phyloP scores from a whole-genome alignment of 805 yeast species.

The Starmerella powellii region DNA sequence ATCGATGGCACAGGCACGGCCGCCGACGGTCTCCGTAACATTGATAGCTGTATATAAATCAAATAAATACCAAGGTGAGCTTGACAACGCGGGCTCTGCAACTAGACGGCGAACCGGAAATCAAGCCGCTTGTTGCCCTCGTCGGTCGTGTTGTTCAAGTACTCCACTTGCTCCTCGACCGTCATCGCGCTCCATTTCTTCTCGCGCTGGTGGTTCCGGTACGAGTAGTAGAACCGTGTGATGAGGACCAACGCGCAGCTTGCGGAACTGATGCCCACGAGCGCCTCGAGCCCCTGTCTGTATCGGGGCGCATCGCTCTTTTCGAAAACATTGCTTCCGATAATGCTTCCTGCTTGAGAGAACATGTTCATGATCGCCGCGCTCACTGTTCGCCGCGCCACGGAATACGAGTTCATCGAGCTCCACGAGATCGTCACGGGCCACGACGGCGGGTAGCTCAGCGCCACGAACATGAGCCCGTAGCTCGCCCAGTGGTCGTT shows the following conservation, averaged over 20 bases:
- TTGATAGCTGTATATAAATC: neutral
- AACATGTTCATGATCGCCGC: constrained; percentile 55
- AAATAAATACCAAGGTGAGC: neutral
- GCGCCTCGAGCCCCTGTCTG: constrained; percentile 39
- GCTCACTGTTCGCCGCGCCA: constrained; percentile 51
- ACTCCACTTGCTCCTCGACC: constrained; percentile 39
- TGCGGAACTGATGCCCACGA: constrained; percentile 24
- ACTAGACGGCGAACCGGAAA: constrained; percentile 28
- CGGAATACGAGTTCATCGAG: constrained; percentile 50
- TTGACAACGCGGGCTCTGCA: too few relatives aligned
- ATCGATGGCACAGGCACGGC: too few relatives aligned
- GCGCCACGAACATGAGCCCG: constrained; percentile 24
- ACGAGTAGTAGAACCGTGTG: constrained; percentile 28
- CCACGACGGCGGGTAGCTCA: constrained; percentile 25
- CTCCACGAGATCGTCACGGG: constrained; percentile 34
- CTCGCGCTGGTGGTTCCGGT: constrained; percentile 29
- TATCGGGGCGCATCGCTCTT: constrained; percentile 48
- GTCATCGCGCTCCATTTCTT: constrained; percentile 41
- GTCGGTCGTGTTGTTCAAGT: constrained; percentile 37
- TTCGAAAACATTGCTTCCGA: constrained; percentile 46
- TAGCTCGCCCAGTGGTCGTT: constrained; percentile 26
- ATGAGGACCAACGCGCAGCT: constrained; percentile 18
- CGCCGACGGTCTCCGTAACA: too few relatives aligned
- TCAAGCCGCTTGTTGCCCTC: constrained; percentile 51
- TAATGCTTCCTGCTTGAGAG: constrained; percentile 47